Percentiles rank a stretch among this genome's conserved stretches.
These are phyloP conservation scores for Candida buenavistaensis DNA, from an alignment of 1,139 yeast genomes.

Conservation along the genomic window DNA sequence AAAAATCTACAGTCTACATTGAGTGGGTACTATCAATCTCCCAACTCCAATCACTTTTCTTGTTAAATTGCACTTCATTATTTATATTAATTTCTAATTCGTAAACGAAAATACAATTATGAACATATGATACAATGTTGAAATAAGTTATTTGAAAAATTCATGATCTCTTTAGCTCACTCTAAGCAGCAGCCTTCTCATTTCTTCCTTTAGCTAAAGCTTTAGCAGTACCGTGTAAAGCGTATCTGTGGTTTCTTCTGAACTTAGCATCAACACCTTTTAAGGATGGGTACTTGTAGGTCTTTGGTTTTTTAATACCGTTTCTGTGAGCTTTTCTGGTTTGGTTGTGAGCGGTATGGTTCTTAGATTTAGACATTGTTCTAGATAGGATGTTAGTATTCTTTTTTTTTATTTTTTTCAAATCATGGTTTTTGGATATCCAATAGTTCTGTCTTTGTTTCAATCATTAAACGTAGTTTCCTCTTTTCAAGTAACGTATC, in stretches of 20 bases:
- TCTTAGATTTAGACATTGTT: slow-evolving; percentile 96
- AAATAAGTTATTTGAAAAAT: neutral
- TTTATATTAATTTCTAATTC: slow-evolving; percentile 16
- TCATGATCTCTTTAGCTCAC: no score
- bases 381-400: slow-evolving; percentile 31
- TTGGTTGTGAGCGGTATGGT: slow-evolving; percentile 99
- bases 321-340: slow-evolving; percentile 99
- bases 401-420: neutral
- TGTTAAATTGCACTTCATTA: slow-evolving; percentile 11
- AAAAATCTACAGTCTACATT: no score
- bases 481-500: neutral
- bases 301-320: slow-evolving; percentile 99
- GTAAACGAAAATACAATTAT: slow-evolving; percentile 18
- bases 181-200: slow-evolving; percentile 29
- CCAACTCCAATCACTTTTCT: no score
- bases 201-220: slow-evolving; percentile 82
- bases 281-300: slow-evolving; percentile 96
- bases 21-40: no score
- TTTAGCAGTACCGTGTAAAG: slow-evolving; percentile 96
- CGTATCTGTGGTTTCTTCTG: slow-evolving; percentile 99
- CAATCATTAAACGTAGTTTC: no score
- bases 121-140: slow-evolving; percentile 9
- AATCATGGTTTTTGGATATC: neutral
- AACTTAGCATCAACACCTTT: slow-evolving; percentile 99
- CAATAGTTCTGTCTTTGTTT: no score